Conservation (phyloP, 768 basidiomycete species). For the Boletus eberwhitei region DNA sequence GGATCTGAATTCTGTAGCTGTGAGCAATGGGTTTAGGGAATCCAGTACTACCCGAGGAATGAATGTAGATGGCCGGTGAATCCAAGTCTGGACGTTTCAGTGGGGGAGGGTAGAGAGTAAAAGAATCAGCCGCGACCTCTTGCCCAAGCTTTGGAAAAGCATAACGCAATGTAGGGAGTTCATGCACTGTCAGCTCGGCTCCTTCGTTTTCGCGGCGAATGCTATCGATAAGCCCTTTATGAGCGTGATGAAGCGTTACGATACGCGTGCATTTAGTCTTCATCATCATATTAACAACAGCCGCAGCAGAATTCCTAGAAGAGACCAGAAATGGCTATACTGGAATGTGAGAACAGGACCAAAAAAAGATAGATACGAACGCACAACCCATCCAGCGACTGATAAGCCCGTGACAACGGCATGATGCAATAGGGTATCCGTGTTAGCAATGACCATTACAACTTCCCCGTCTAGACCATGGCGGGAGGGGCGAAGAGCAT, state of each 20-base stretch:
- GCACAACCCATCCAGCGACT: slow-evolving; percentile 36
- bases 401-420: slow-evolving; percentile 34
- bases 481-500: slow-evolving; percentile 36
- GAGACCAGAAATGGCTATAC: slow-evolving; percentile 36
- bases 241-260: slow-evolving; percentile 17
- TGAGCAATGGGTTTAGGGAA: slow-evolving; percentile 45
- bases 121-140: slow-evolving; percentile 24
- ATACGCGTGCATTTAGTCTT: slow-evolving; percentile 20
- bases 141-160: slow-evolving; percentile 41
- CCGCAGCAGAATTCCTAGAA: slow-evolving; percentile 42
- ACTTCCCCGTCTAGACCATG: slow-evolving; percentile 18
- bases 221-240: slow-evolving; percentile 13
- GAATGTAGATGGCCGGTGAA: slow-evolving; percentile 42
- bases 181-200: slow-evolving; percentile 6
- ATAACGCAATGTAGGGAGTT: slow-evolving; percentile 20
- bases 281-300: slow-evolving; percentile 27
- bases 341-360: slow-evolving; percentile 18
- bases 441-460: slow-evolving; percentile 24
- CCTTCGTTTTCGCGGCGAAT: background rate
- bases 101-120: slow-evolving; percentile 16
- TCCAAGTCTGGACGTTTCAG: slow-evolving; percentile 25
- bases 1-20: slow-evolving; percentile 30
- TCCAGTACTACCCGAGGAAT: slow-evolving; percentile 51
- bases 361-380: slow-evolving; percentile 26
- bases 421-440: slow-evolving; percentile 36